These are phyloP conservation scores for Bothriochloa decipiens DNA, from an alignment of 176 grass and related monocot genomes.

Conservation along the genomic window DNA sequence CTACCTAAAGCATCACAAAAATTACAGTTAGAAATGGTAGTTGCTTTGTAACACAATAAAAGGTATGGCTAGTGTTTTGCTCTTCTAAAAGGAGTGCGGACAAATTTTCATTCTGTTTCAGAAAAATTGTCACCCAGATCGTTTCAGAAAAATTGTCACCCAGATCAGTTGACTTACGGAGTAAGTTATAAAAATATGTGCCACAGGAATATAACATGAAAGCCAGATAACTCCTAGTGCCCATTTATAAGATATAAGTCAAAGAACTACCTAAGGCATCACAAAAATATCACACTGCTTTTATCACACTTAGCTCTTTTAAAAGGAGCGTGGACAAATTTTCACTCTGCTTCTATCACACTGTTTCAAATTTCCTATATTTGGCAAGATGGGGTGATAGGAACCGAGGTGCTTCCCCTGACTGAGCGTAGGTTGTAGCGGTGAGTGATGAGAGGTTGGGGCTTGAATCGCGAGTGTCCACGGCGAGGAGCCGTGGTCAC, in stretches of 20 bases:
- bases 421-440: too few relatives aligned
- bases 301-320: background rate
- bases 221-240: background rate
- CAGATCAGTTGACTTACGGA: background rate
- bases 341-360: background rate
- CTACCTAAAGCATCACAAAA: background rate
- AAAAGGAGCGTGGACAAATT: too few relatives aligned
- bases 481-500: too few relatives aligned
- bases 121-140: too few relatives aligned
- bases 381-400: background rate
- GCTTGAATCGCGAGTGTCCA: too few relatives aligned
- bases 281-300: too few relatives aligned
- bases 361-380: background rate
- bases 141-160: slow-evolving; percentile 7
- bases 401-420: too few relatives aligned
- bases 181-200: background rate
- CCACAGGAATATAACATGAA: background rate
- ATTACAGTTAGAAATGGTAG: background rate
- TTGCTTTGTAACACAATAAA: background rate
- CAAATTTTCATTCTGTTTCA: background rate
- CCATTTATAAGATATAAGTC: background rate
- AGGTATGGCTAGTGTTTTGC: background rate
- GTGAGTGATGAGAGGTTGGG: too few relatives aligned
- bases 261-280: background rate
- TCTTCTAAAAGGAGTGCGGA: background rate